Evolutionary conservation across 768 basidiomycete species (phyloP).

Genomic region (Kwoniella sp.): DNA sequence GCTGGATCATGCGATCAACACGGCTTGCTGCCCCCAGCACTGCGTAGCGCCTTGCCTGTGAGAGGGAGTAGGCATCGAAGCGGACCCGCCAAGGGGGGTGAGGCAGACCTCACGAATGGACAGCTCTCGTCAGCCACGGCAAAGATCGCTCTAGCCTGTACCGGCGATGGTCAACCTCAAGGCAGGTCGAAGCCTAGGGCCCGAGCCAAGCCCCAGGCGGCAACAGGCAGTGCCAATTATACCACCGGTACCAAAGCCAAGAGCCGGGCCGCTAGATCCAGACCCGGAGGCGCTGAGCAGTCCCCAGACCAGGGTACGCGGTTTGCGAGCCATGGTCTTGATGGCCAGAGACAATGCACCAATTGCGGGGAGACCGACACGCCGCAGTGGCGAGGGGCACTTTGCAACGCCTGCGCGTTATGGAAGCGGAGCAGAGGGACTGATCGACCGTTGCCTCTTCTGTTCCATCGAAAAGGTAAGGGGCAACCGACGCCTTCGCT

Average conservation of each 20-base stretch:
- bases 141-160: background rate
- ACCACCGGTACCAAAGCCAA: background rate
- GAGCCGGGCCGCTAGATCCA: background rate
- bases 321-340: constrained; percentile 11
- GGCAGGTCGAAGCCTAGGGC: background rate
- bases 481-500: background rate
- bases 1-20: no score
- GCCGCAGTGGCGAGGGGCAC: constrained; percentile 31
- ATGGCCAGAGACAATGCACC: constrained; percentile 29
- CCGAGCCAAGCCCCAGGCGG: background rate
- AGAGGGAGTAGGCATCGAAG: no score
- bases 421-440: constrained; percentile 33
- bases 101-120: no score
- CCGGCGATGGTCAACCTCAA: background rate
- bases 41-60: no score
- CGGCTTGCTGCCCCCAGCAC: no score
- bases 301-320: background rate
- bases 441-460: constrained; percentile 29
- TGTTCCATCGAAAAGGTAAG: constrained; percentile 18
- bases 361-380: constrained; percentile 33
- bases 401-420: constrained; percentile 39
- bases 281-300: background rate
- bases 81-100: no score
- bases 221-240: background rate
- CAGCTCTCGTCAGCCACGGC: background rate